Percentiles rank a stretch among this genome's conserved stretches.
These are phyloP conservation scores for Debaryomyces castellii DNA, from an alignment of 805 yeast species.

Conservation along the genomic window DNA sequence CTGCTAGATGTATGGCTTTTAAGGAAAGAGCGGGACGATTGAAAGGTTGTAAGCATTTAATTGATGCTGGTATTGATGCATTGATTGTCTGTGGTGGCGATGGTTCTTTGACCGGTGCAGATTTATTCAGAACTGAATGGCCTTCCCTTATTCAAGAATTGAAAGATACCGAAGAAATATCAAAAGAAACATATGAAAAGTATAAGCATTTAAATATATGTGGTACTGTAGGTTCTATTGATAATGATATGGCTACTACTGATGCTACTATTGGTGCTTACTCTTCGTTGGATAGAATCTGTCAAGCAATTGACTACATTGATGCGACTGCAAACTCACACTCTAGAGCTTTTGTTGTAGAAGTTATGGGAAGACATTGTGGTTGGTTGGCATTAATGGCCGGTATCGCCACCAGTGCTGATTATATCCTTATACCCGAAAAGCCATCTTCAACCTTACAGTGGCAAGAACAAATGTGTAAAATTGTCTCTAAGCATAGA, in stretches of 20 bases:
- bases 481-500: constrained; percentile 77
- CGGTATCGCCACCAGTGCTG: constrained; percentile 95
- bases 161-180: constrained; percentile 51
- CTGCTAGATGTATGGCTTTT: constrained; percentile 89
- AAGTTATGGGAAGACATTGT: constrained; percentile 99
- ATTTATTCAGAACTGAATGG: constrained; percentile 92
- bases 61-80: constrained; percentile 88
- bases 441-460: constrained; percentile 72
- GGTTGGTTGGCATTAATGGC: constrained; percentile 99
- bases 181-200: constrained; percentile 56
- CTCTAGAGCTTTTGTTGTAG: constrained; percentile 95
- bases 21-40: constrained; percentile 83
- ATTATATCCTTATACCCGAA: constrained; percentile 91
- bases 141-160: constrained; percentile 81
- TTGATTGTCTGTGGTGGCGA: constrained; percentile 98
- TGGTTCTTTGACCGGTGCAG: constrained; percentile 98
- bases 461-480: constrained; percentile 81
- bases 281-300: constrained; percentile 88
- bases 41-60: constrained; percentile 79
- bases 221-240: constrained; percentile 95
- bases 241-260: constrained; percentile 96
- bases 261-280: constrained; percentile 97
- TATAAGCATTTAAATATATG: constrained; percentile 79
- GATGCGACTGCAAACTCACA: constrained; percentile 98
- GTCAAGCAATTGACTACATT: constrained; percentile 92